Evolutionary conservation across 306 rosid species (phyloP).

Genomic region (Begonia peltatifolia): DNA sequence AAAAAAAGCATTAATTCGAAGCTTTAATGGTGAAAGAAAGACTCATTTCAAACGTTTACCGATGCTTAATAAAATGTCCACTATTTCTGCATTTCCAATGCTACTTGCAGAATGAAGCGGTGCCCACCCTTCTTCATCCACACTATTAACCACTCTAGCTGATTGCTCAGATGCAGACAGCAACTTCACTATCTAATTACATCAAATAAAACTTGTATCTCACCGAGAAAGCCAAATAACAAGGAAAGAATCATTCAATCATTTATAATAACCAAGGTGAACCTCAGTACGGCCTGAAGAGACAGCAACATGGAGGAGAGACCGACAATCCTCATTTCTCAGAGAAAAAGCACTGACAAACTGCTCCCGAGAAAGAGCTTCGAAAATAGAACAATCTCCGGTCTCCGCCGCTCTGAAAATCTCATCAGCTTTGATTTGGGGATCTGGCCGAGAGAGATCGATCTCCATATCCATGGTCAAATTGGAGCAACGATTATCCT

Average conservation of each 20-base stretch:
- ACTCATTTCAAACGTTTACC: conserved; percentile 17
- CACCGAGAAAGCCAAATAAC: background rate
- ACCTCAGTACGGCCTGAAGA: conserved; percentile 66
- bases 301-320: conserved; percentile 71
- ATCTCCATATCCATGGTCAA: conserved; percentile 35
- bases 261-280: conserved; percentile 3
- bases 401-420: conserved; percentile 71
- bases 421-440: conserved; percentile 22
- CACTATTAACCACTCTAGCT: conserved; percentile 32
- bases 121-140: conserved; percentile 92
- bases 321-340: conserved; percentile 69
- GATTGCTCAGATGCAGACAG: conserved; percentile 39
- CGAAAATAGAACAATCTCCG: conserved; percentile 42
- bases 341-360: conserved; percentile 46
- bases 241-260: background rate
- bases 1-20: too few relatives aligned
- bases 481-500: too few relatives aligned
- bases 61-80: conserved; percentile 39
- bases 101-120: conserved; percentile 92
- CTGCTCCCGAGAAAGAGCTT: conserved; percentile 22
- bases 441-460: conserved; percentile 23
- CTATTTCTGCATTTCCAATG: conserved; percentile 47
- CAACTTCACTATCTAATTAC: conserved; percentile 42
- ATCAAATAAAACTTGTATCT: background rate
- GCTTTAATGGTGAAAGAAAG: too few relatives aligned